Conservation (phyloP, 2,329 filamentous ascomycete genomes). For the Albophoma yamanashiensis region DNA sequence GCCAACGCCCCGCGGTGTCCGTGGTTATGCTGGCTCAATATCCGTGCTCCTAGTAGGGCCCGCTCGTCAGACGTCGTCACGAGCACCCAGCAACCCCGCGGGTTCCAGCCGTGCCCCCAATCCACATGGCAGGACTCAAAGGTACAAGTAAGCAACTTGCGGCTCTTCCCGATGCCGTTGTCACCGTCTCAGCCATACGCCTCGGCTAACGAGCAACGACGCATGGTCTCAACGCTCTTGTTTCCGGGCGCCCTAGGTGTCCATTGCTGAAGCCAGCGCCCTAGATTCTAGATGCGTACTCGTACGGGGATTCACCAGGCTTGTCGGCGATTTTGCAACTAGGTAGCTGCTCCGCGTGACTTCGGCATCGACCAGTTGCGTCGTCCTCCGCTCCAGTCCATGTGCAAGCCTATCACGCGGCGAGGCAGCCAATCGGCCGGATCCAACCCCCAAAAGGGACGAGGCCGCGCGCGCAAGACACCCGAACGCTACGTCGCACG, state of each 20-base stretch:
- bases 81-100: neutral
- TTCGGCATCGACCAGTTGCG: neutral
- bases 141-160: neutral
- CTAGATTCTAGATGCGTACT: too few species aligned
- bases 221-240: neutral
- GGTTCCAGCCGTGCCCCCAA: neutral
- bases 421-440: neutral
- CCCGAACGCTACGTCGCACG: neutral
- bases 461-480: neutral
- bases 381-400: neutral
- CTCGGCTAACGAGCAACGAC: neutral
- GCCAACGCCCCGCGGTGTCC: neutral
- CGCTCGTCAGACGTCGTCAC: neutral
- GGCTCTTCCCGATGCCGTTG: neutral
- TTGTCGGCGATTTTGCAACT: too few species aligned
- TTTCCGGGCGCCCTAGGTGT: neutral
- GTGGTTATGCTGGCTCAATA: too few species aligned
- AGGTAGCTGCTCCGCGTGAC: neutral
- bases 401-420: neutral
- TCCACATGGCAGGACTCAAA: neutral
- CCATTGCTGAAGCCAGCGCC: neutral
- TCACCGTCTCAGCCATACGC: neutral
- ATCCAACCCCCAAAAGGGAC: neutral
- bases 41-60: too few species aligned
- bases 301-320: too few species aligned